Percentiles rank a stretch among this genome's conserved stretches.
These are phyloP conservation scores for Apophysomyces elegans DNA, from an alignment of 371 early-diverging fungal genomes.

Conservation along the genomic window DNA sequence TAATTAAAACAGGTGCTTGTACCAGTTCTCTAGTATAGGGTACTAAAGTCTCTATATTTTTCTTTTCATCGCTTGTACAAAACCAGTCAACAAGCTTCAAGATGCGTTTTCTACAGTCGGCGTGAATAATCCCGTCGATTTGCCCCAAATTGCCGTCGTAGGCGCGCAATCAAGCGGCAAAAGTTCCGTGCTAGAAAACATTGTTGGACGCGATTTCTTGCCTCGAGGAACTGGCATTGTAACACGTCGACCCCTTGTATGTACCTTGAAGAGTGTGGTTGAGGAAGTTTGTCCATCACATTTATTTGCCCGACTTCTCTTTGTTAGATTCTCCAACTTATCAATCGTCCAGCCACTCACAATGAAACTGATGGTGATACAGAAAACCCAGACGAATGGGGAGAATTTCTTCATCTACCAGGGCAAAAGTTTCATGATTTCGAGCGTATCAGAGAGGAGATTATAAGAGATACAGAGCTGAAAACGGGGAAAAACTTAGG, in stretches of 20 bases:
- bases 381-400: conserved; percentile 89
- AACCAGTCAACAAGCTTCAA: conserved; percentile 87
- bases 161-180: conserved; percentile 99
- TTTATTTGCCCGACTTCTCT: too few species aligned
- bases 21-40: neutral
- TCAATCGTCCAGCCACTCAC: conserved; percentile 77
- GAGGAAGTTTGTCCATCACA: too few species aligned
- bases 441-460: conserved; percentile 93
- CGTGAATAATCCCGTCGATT: conserved; percentile 95
- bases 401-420: conserved; percentile 95
- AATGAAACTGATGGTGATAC: conserved; percentile 21
- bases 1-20: conserved; percentile 54
- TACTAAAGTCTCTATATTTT: neutral
- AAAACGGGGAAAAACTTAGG: conserved; percentile 93
- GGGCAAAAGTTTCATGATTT: conserved; percentile 92
- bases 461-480: conserved; percentile 88
- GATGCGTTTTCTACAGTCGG: conserved; percentile 98
- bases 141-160: conserved; percentile 98
- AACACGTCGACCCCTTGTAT: conserved; percentile 92
- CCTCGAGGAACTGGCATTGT: conserved; percentile 98
- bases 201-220: conserved; percentile 98
- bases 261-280: conserved; percentile 5
- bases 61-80: neutral
- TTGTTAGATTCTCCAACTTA: conserved; percentile 88
- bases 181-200: conserved; percentile 98